Evolutionary conservation across 169 alveolate species (phyloP).

Genomic region (Plasmodium sp.): DNA sequence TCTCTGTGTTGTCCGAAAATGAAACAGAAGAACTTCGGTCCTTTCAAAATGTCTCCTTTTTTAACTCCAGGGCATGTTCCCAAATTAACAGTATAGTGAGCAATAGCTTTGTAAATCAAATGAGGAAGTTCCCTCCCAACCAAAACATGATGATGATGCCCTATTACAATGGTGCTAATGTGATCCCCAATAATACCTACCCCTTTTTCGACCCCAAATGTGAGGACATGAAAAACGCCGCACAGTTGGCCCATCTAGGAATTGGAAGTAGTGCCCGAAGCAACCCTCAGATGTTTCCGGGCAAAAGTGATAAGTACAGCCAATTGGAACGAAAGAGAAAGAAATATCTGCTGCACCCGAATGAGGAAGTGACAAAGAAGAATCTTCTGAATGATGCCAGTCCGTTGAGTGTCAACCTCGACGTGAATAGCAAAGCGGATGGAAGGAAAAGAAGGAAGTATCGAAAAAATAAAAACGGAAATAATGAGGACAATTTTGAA

Average conservation of each 20-base stretch:
- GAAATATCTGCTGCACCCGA: not conserved
- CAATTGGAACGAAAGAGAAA: constrained; percentile 17
- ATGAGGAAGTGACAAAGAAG: not conserved
- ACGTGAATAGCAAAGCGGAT: not conserved
- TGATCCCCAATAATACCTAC: not conserved
- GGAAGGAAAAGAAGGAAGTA: constrained; percentile 30
- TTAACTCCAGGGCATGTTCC: constrained; percentile 19
- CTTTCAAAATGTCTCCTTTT: constrained; percentile 42
- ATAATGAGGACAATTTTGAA: not conserved
- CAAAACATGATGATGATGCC: not conserved
- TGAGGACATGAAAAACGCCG: not conserved
- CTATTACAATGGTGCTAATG: not conserved
- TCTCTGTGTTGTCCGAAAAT: constrained; percentile 26
- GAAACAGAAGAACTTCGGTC: constrained; percentile 52
- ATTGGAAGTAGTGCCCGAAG: not conserved
- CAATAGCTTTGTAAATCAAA: constrained; percentile 11
- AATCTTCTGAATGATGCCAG: not conserved
- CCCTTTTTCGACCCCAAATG: not conserved
- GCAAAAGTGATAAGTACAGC: constrained; percentile 2
- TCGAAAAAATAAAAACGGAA: constrained; percentile 13
- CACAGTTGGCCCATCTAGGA: not conserved
- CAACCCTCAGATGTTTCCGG: not conserved
- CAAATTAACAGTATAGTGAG: constrained; percentile 23
- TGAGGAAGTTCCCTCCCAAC: not conserved
- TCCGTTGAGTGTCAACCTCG: not conserved